Evolutionary conservation across 2,329 filamentous ascomycete genomes (phyloP), one percentile per base, ranked within the genome.

Genomic region (Aspergillus hortae): DNA sequence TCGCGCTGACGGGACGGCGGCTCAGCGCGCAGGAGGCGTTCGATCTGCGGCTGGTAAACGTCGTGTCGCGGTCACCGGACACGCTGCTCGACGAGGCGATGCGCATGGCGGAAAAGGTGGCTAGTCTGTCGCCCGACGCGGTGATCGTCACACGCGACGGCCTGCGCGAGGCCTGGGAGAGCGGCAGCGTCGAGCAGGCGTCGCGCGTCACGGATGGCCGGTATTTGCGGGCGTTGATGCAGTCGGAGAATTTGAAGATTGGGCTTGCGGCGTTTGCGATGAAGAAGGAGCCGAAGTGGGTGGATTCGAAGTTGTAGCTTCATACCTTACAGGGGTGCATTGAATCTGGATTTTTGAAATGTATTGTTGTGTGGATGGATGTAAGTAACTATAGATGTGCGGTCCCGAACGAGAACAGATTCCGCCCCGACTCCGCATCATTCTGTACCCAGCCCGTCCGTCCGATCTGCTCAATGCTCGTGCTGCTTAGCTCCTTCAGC

Each of bases 241-340:
- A 89, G 32, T 92, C 87, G 67, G 82, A 90, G 74, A 92, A 97
- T 72, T 90, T 96, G 74, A 96, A 95, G 81, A 87, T 95, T 70
- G 89, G 89, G 60, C 86, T 60, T 57, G 40, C 64, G 53, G 80
- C 80, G 4, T 83, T 82, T 70, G 72, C 73, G 33, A 87, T 89
- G 71, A 96, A 96, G 82, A 82, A 87, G 76, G 90, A 90, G 80
- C 77, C 92, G 0, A 83, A 90, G 69, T 96, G 92, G 92, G 84
- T 80, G 17, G 56, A 58, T 19, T 63, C 60, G n/a, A 54, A 54
- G 44, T 44, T 59, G 27, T 30, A 30, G 27, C 7, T 30, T 10
- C 23, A 23, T 23, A 6, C 6, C 23, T 23, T 23, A 23, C 23
- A 1, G 4, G 2, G 23, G 4, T 23, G 6, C 5, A 23, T 23